Percentiles rank a stretch among this genome's conserved stretches.
These are phyloP conservation scores for Ilyonectria robusta DNA, from an alignment of 2,329 filamentous ascomycete genomes.

Conservation along the genomic window DNA sequence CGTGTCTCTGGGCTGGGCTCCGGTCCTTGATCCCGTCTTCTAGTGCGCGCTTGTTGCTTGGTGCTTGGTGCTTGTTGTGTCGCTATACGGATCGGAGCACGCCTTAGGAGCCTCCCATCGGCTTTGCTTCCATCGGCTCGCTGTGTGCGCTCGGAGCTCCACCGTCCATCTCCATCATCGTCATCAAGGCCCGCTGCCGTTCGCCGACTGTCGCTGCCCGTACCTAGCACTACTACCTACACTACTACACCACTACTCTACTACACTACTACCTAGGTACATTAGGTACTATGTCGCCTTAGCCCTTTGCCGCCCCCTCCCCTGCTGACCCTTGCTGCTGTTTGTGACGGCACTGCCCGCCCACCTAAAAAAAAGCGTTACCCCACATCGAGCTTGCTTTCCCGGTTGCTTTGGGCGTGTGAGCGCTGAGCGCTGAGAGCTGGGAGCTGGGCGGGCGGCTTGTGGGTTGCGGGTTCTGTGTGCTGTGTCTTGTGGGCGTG, in stretches of 20 bases:
- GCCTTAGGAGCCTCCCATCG: not conserved
- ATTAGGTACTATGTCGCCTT: not conserved
- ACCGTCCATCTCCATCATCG: not conserved
- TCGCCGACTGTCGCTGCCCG: slow-evolving; percentile 6
- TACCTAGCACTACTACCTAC: not conserved
- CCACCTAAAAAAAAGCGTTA: slow-evolving; percentile 45
- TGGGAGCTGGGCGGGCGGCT: slow-evolving; percentile 35
- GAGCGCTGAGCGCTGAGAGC: slow-evolving; percentile 37
- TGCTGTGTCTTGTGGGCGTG: slow-evolving; percentile 22
- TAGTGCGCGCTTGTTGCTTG: not conserved
- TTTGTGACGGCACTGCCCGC: slow-evolving; percentile 50
- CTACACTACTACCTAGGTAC: no score
- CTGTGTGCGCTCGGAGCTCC: not conserved
- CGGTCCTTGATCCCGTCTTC: not conserved
- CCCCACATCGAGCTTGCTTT: slow-evolving; percentile 46
- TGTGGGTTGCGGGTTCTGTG: slow-evolving; percentile 30
- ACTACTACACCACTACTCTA: not conserved
- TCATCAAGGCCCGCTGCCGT: not conserved
- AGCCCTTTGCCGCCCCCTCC: slow-evolving; percentile 29
- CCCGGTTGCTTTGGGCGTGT: slow-evolving; percentile 39
- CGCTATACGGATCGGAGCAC: not conserved
- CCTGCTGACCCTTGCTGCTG: slow-evolving; percentile 41
- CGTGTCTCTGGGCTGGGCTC: not conserved
- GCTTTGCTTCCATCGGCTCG: slow-evolving; percentile 2
- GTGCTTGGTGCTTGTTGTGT: not conserved